Evolutionary conservation across 345 rosid genomes (phyloP), one percentile per base, ranked within the genome.

Genomic region (Turritis glabra): DNA sequence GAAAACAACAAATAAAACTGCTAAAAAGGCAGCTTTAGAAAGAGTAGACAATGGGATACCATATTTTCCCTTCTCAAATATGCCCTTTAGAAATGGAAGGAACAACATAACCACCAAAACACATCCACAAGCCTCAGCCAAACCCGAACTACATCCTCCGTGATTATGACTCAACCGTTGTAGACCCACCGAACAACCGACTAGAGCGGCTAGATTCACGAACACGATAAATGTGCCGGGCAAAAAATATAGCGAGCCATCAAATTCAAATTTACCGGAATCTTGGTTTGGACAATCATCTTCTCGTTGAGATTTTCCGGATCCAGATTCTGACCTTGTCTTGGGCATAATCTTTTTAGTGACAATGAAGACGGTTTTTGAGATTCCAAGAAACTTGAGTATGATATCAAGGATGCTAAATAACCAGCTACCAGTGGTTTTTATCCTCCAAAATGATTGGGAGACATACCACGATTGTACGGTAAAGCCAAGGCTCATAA

Each of bases 11-110:
- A 85, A 84, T 15, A 72, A 9, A 1, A 78, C 40, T 15, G 87
- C 80, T 25, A 87, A 64, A 3, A 69, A 38, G 33, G 76, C 59
- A 18, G 91, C 85, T 71, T 84, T 87, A 61, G 54, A 76, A 2
- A 86, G 78, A 8, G 88, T 92, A 8, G 88, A 50, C 5, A 54
- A 38, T 2, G 96, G 92, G 43, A 90, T 84, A 18, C 95, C 89
- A 79, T 77, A 77, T 64, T 86, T 86, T 15, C 87, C 93, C 56
- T 64, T 88, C 8, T 72, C 53, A 72, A 86, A 79, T 67, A 90
- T 33, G 13, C 92, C 93, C 43, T 73, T 83, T 0, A 85, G 29
- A 72, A 88, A 86, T 12, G 88, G 84, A 77, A 62, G 63, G 56
- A 87, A 88, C 71, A 78, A 80, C 1, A 74, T 4, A 54, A 86